Evolutionary conservation across 306 rosid genomes (phyloP).

Genomic region (Fagus crenata): DNA sequence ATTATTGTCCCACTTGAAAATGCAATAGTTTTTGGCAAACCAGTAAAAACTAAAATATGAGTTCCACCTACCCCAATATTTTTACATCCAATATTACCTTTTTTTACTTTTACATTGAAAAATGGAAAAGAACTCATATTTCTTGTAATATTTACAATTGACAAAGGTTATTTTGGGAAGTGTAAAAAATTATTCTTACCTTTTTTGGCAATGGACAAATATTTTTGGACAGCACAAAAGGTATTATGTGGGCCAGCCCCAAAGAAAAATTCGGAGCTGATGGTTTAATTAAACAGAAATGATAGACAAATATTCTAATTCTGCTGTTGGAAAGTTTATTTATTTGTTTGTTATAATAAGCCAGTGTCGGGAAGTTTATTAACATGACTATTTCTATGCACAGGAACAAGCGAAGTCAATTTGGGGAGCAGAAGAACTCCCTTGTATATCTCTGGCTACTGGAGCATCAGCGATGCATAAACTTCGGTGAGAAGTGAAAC

Average conservation of each 20-base stretch:
- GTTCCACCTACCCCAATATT: no score
- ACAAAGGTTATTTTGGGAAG: no score
- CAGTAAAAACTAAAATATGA: no score
- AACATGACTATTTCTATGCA: constrained; percentile 14
- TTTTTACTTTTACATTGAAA: no score
- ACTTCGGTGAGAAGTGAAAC: constrained; percentile 65
- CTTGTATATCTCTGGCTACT: constrained; percentile 68
- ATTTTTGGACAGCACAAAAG: no score
- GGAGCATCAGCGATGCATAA: constrained; percentile 94
- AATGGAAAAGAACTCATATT: no score
- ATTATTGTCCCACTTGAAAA: no score
- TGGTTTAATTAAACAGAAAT: not conserved
- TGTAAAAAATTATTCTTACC: no score
- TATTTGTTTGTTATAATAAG: not conserved
- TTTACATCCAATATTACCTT: no score
- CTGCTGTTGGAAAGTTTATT: not conserved
- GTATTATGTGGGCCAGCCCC: not conserved
- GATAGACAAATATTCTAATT: not conserved
- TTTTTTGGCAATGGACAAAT: no score
- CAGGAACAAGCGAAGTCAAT: constrained; percentile 72
- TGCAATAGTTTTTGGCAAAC: no score
- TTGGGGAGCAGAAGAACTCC: constrained; percentile 78
- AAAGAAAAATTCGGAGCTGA: not conserved
- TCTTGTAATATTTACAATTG: no score
- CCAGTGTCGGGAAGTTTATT: not conserved